Conservation (phyloP, 352 stramenopile species). For the Pythium insidiosum region DNA sequence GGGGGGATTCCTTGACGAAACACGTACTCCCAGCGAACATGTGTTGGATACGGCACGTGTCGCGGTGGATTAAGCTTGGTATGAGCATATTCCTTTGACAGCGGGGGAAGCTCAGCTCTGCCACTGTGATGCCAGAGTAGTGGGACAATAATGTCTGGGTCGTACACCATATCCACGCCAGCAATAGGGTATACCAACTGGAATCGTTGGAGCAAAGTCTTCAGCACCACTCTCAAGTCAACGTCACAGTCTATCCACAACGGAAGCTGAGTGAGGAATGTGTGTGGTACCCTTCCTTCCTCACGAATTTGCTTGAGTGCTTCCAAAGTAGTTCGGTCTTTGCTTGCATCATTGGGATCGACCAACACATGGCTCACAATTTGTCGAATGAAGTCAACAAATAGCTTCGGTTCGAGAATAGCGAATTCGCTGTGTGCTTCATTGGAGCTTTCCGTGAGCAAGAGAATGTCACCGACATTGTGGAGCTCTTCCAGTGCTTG, state of each 20-base stretch:
- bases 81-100: no score
- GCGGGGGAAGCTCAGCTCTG: background rate
- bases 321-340: no score
- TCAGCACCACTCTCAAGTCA: constrained; percentile 17
- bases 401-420: no score
- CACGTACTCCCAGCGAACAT: constrained; percentile 22
- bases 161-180: constrained; percentile 5
- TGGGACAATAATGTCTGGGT: constrained; percentile 11
- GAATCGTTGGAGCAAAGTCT: constrained; percentile 19
- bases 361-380: no score
- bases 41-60: background rate
- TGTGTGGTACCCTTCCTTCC: constrained; percentile 8
- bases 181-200: constrained; percentile 15
- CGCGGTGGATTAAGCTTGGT: no score
- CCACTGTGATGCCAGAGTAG: constrained; percentile 1
- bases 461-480: no score
- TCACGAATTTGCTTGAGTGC: background rate
- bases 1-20: constrained; percentile 14
- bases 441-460: no score
- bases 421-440: no score
- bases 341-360: no score
- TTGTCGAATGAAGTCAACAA: no score
- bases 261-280: background rate
- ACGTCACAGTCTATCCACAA: constrained; percentile 18
- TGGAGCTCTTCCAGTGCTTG: no score